Evolutionary conservation across 306 rosid genomes (phyloP).

Genomic region (Cicer pinnatifidum): DNA sequence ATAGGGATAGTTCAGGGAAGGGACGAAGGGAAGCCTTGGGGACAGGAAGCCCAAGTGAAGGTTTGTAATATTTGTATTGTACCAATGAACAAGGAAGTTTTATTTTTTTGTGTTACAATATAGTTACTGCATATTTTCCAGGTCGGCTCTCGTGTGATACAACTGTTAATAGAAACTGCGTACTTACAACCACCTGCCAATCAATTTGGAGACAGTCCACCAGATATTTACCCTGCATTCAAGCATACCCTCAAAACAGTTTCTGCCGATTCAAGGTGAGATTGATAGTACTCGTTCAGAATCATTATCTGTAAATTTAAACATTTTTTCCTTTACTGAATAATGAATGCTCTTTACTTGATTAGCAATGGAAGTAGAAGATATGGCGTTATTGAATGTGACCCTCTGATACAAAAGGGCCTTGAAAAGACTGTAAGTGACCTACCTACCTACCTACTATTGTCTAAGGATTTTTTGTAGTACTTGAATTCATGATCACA

Average conservation of each 20-base stretch:
- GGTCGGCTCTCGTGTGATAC: slow-evolving; percentile 81
- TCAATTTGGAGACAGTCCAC: slow-evolving; percentile 75
- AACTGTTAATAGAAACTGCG: slow-evolving; percentile 80
- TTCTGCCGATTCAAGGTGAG: slow-evolving; percentile 66
- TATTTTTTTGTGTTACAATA: slow-evolving; percentile 34
- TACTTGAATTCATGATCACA: slow-evolving; percentile 15
- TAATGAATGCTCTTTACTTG: slow-evolving; percentile 40
- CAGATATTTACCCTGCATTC: slow-evolving; percentile 90
- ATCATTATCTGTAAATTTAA: slow-evolving; percentile 31
- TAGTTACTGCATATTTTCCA: slow-evolving; percentile 50
- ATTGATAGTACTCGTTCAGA: slow-evolving; percentile 39
- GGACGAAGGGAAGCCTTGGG: slow-evolving; percentile 83
- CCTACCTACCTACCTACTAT: slow-evolving; percentile 36
- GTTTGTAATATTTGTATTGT: slow-evolving; percentile 57
- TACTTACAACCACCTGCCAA: slow-evolving; percentile 83
- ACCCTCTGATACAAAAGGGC: slow-evolving; percentile 74
- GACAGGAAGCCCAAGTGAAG: slow-evolving; percentile 89
- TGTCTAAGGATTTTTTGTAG: slow-evolving; percentile 12
- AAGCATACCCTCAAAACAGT: slow-evolving; percentile 64
- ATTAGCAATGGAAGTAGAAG: slow-evolving; percentile 72
- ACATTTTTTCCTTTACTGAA: slow-evolving; percentile 13
- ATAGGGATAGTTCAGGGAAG: slow-evolving; percentile 57
- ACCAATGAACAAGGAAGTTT: slow-evolving; percentile 13
- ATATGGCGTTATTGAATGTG: slow-evolving; percentile 92
- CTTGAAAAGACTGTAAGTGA: slow-evolving; percentile 84